phyloP scores from a whole-genome alignment of 495 filamentous ascomycete species.

The Choiromyces venosus region DNA sequence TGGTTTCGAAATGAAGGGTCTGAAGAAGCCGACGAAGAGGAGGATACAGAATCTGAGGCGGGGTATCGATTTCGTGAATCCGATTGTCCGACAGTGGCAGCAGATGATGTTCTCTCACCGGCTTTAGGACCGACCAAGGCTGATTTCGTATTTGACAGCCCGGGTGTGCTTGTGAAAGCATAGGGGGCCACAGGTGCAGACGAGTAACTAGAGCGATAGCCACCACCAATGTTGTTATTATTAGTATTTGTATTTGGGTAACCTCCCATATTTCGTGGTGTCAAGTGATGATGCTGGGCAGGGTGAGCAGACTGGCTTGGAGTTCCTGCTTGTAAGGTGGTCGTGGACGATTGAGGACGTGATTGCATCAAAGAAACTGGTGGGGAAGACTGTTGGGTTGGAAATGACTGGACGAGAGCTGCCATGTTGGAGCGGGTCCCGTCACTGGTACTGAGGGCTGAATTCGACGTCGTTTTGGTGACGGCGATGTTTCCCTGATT shows the following conservation, averaged over 20 bases:
- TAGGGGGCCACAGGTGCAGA: conserved; percentile 72
- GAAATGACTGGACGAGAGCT: conserved; percentile 85
- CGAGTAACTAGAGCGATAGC: conserved; percentile 64
- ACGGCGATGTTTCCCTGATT: conserved; percentile 13
- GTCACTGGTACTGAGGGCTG: conserved; percentile 21
- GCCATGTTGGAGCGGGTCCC: conserved; percentile 57
- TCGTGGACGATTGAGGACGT: conserved; percentile 65
- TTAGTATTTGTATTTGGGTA: conserved; percentile 58
- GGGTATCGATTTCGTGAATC: conserved; percentile 54
- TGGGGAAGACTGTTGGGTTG: conserved; percentile 61
- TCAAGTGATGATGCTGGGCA: conserved; percentile 53
- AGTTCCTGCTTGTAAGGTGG: conserved; percentile 53
- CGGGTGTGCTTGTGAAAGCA: conserved; percentile 73
- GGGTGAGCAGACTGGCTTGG: conserved; percentile 50
- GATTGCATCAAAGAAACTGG: conserved; percentile 78
- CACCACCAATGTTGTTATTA: conserved; percentile 50
- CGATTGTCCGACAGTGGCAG: conserved; percentile 43
- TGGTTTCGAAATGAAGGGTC: conserved; percentile 41
- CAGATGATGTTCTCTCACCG: conserved; percentile 53
- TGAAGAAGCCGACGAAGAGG: conserved; percentile 49
- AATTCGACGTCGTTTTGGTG: conserved; percentile 36
- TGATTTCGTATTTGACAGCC: conserved; percentile 53
- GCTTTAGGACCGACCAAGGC: conserved; percentile 52
- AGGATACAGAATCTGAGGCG: conserved; percentile 59
- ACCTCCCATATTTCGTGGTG: conserved; percentile 55